A percentile compares a stretch with the other conserved stretches of the same genome.
Conservation (phyloP, 805 yeast species). For the Teunomyces barrocoloradensis region DNA sequence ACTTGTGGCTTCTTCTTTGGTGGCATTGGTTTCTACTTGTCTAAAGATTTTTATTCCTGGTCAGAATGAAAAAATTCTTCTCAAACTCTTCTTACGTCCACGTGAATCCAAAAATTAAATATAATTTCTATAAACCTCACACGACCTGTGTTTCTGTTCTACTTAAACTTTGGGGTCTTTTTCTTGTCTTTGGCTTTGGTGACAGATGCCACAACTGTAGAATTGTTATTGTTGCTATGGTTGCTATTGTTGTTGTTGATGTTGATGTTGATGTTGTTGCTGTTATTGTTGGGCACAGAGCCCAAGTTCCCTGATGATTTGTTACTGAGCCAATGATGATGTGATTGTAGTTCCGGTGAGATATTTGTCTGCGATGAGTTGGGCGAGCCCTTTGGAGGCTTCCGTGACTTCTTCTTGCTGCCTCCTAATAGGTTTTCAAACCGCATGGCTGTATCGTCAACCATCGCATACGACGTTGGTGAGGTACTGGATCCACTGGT, state of each 20-base stretch:
- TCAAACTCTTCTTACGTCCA: neutral
- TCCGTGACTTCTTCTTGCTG: conserved; percentile 22
- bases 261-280: no score
- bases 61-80: no score
- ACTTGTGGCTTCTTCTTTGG: conserved; percentile 64
- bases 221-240: conserved; percentile 5
- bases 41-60: no score
- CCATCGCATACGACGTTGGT: neutral
- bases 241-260: neutral
- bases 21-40: conserved; percentile 51
- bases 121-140: conserved; percentile 5
- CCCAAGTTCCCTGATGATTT: conserved; percentile 2
- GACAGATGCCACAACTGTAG: conserved; percentile 5
- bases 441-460: conserved; percentile 17
- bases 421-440: conserved; percentile 27
- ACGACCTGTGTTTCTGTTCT: neutral
- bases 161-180: conserved; percentile 19
- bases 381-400: conserved; percentile 14
- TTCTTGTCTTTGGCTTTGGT: conserved; percentile 17
- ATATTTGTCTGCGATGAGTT: conserved; percentile 9
- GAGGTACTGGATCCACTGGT: neutral
- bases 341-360: conserved; percentile 14
- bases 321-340: conserved; percentile 10
- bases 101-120: conserved; percentile 1
- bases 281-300: conserved; percentile 8